phyloP scores from a whole-genome alignment of 2,329 filamentous ascomycete species.

The Monosporascus sp. region DNA sequence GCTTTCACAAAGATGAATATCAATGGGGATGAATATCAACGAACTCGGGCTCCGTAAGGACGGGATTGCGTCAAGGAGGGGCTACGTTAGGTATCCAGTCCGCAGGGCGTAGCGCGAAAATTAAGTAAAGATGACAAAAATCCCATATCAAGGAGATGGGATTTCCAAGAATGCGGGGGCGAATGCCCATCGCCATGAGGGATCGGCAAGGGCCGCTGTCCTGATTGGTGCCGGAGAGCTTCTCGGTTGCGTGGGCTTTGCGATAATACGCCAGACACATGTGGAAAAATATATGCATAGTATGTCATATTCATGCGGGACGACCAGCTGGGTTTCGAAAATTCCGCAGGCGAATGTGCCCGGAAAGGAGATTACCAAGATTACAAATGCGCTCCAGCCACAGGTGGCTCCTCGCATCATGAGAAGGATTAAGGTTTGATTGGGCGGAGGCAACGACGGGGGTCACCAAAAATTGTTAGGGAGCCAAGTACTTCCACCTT shows the following conservation, averaged over 20 bases:
- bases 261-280: neutral
- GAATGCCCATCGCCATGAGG: too few relatives aligned
- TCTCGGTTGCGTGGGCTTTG: too few relatives aligned
- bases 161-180: neutral
- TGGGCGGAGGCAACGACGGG: neutral
- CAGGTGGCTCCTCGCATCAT: neutral
- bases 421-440: neutral
- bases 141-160: neutral
- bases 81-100: too few relatives aligned
- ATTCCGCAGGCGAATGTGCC: neutral
- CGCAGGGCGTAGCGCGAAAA: too few relatives aligned
- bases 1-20: too few relatives aligned
- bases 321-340: neutral
- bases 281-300: neutral
- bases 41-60: too few relatives aligned
- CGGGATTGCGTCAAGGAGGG: too few relatives aligned
- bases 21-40: too few relatives aligned
- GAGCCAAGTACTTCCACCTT: conserved; percentile 8
- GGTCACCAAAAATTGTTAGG: conserved; percentile 15
- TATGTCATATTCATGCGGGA: neutral
- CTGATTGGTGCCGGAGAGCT: too few relatives aligned
- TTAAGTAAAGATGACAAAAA: neutral
- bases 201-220: too few relatives aligned
- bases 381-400: neutral
- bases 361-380: neutral